Conservation (phyloP, 2,329 filamentous ascomycete species). For the Magnaporthiopsis incrustans region DNA sequence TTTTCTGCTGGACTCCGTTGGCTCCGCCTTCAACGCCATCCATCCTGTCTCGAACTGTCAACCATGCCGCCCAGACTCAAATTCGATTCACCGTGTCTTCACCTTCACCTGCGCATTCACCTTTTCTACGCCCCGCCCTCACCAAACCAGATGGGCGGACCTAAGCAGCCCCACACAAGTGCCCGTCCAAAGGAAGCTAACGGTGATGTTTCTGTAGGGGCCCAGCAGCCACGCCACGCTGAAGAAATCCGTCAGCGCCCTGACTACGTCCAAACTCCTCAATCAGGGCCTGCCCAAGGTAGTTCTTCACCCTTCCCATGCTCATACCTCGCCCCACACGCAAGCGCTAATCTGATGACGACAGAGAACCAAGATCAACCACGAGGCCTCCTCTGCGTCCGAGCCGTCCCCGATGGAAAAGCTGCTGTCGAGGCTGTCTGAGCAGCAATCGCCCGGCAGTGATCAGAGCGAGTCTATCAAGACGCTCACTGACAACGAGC, state of each 20-base stretch:
- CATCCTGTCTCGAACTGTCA: not conserved
- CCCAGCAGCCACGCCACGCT: conserved; percentile 9
- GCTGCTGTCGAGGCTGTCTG: conserved; percentile 64
- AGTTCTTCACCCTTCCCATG: conserved; percentile 11
- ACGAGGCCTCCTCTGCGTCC: conserved; percentile 26
- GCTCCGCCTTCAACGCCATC: not conserved
- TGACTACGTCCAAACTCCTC: conserved; percentile 45
- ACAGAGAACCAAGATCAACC: conserved; percentile 40
- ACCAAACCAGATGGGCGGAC: not conserved
- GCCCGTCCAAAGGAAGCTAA: not conserved
- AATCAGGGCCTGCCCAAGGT: conserved; percentile 50
- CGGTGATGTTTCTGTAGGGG: not conserved
- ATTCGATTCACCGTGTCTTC: not conserved
- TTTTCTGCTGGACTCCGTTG: not conserved
- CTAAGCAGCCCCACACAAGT: not conserved
- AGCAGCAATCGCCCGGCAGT: conserved; percentile 55
- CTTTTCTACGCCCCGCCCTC: not conserved
- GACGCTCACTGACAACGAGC: conserved; percentile 26
- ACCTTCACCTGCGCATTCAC: not conserved
- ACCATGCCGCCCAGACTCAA: not conserved
- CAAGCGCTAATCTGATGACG: conserved; percentile 18
- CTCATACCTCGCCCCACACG: not conserved
- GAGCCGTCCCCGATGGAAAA: conserved; percentile 58
- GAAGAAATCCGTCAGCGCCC: conserved; percentile 37
- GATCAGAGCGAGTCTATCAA: conserved; percentile 51